phyloP scores from a whole-genome alignment of 1,284 basidiomycete genomes.

The Gomphus sp. region DNA sequence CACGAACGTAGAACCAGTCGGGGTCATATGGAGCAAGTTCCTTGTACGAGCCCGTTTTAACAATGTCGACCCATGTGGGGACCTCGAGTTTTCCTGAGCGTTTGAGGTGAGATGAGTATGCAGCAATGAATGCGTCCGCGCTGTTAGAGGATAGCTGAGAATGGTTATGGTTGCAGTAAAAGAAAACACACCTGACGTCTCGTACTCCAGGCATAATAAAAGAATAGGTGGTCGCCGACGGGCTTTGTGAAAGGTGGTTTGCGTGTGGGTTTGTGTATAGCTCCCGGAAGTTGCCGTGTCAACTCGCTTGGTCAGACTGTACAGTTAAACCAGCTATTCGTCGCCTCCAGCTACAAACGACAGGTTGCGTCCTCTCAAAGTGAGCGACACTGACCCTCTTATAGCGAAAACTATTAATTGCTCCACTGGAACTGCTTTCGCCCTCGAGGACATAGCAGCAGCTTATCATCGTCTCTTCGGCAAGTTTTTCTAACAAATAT shows the following conservation, averaged over 20 bases:
- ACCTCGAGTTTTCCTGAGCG: slow-evolving; percentile 97
- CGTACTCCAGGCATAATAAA: slow-evolving; percentile 84
- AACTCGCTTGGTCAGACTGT: neutral
- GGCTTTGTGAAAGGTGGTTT: slow-evolving; percentile 26
- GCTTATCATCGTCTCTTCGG: too few species aligned
- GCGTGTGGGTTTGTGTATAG: slow-evolving; percentile 26
- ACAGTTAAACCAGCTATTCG: neutral
- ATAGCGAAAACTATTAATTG: too few species aligned
- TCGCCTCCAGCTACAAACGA: neutral
- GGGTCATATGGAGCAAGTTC: slow-evolving; percentile 99
- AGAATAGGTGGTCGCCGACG: slow-evolving; percentile 33
- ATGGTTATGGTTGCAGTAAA: neutral
- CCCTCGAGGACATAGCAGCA: too few species aligned
- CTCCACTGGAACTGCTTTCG: too few species aligned
- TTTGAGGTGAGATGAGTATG: slow-evolving; percentile 92
- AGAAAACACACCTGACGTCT: slow-evolving; percentile 68
- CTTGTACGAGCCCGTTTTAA: slow-evolving; percentile 98
- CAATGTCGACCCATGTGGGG: slow-evolving; percentile 97
- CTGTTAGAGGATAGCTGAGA: slow-evolving; percentile 29
- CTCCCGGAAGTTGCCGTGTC: slow-evolving; percentile 13
- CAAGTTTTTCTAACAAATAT: too few species aligned
- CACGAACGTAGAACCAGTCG: slow-evolving; percentile 99
- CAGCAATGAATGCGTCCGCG: slow-evolving; percentile 85
- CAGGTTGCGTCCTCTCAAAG: too few species aligned
- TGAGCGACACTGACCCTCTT: too few species aligned